Evolutionary conservation across 176 grass and related monocot genomes (phyloP).

Genomic region (Cenchrus americanus): DNA sequence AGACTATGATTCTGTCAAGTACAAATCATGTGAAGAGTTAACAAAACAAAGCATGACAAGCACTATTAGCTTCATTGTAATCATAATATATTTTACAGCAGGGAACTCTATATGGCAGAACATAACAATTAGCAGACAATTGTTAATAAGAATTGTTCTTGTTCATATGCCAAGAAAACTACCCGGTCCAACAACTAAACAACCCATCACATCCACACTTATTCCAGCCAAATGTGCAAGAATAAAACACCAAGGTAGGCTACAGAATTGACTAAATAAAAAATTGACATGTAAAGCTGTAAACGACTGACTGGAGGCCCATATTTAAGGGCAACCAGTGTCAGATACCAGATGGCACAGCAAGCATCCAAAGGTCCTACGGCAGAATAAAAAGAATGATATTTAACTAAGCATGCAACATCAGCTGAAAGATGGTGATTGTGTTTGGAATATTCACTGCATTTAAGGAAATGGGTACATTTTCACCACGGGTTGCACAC

Average conservation of each 20-base stretch:
- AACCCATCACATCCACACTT: too few species aligned
- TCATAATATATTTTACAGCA: neutral
- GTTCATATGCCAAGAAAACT: too few species aligned
- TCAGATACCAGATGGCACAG: constrained; percentile 33
- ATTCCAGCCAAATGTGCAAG: too few species aligned
- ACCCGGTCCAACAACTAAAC: too few species aligned
- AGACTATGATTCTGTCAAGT: neutral
- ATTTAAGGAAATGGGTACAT: constrained; percentile 3
- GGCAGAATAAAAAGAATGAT: neutral
- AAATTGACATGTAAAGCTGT: neutral
- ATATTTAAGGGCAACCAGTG: neutral
- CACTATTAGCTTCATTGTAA: neutral
- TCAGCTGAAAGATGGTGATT: constrained; percentile 42
- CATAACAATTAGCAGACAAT: neutral
- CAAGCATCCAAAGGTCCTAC: neutral
- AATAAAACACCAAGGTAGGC: neutral
- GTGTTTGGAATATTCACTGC: constrained; percentile 28
- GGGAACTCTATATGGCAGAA: neutral
- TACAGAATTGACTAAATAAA: too few species aligned
- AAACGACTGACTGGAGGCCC: neutral
- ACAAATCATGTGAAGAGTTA: neutral
- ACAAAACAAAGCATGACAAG: neutral
- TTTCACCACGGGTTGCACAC: constrained; percentile 16
- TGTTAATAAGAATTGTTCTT: too few species aligned
- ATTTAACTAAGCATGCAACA: neutral